Percentiles rank a stretch among this genome's conserved stretches.
Conservation (phyloP, 2,329 filamentous ascomycete genomes). For the Fusarium coffeatum region DNA sequence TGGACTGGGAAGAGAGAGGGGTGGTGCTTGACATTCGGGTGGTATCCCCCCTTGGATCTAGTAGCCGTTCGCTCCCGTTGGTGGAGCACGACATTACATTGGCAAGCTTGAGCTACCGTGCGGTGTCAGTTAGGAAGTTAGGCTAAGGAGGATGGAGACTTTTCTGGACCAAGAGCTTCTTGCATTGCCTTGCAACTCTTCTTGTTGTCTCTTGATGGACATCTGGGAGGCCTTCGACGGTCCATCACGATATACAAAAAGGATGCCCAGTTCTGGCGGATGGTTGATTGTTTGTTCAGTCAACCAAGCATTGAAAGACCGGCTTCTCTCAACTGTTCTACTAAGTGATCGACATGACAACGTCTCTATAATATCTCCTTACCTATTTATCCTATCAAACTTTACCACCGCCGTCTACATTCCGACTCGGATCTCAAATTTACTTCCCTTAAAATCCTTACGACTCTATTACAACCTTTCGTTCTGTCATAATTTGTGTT, state of each 20-base stretch:
- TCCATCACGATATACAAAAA: conserved; percentile 48
- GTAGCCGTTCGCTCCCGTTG: conserved; percentile 47
- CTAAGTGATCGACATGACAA: conserved; percentile 40
- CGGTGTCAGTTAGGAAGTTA: conserved; percentile 22
- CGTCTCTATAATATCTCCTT: conserved; percentile 35
- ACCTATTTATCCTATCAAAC: conserved; percentile 15
- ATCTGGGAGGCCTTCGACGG: conserved; percentile 45
- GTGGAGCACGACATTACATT: conserved; percentile 36
- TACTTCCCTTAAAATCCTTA: conserved; percentile 14
- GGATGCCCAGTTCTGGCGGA: conserved; percentile 38
- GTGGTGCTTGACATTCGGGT: conserved; percentile 32
- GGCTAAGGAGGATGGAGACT: conserved; percentile 36
- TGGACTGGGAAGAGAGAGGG: conserved; percentile 23
- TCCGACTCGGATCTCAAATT: conserved; percentile 1
- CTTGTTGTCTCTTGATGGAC: conserved; percentile 30
- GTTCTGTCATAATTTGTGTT: background rate
- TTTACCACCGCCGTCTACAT: conserved; percentile 14
- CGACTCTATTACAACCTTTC: conserved; percentile 9
- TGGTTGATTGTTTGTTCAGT: conserved; percentile 30
- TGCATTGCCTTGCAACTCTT: conserved; percentile 25
- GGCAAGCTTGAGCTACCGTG: conserved; percentile 20
- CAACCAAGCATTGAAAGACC: conserved; percentile 44
- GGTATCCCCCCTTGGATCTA: conserved; percentile 36
- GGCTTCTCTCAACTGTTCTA: conserved; percentile 43
- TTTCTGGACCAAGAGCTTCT: conserved; percentile 37